Percentiles rank a stretch among this genome's conserved stretches.
phyloP scores from a whole-genome alignment of 176 grass and related monocot species.

The Avena atlantica region DNA sequence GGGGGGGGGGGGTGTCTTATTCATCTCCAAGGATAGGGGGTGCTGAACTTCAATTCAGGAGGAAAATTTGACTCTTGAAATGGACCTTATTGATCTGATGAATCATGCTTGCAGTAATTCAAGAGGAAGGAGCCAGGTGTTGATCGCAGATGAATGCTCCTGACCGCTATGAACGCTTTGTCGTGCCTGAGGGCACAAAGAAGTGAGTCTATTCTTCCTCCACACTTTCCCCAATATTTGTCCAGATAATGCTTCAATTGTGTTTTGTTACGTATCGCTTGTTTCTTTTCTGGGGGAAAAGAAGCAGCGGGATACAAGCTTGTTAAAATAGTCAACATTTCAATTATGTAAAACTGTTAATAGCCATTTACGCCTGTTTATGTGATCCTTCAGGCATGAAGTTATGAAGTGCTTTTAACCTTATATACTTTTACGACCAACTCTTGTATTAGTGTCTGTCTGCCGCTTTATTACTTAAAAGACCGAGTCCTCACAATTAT shows the following conservation, averaged over 20 bases:
- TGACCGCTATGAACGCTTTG: constrained; percentile 20
- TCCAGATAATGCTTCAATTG: neutral
- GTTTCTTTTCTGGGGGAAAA: neutral
- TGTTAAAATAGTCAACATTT: neutral
- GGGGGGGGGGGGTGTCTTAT: neutral
- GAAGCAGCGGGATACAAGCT: neutral
- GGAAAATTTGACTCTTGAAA: neutral
- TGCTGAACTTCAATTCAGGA: neutral
- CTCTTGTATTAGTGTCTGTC: neutral
- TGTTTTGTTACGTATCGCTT: neutral
- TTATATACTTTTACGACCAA: neutral
- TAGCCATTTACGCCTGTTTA: neutral
- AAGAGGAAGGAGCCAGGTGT: constrained; percentile 13
- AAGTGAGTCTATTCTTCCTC: constrained; percentile 14
- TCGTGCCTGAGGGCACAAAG: constrained; percentile 24
- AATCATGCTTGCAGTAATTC: constrained; percentile 12
- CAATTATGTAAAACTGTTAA: neutral
- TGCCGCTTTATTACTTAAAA: neutral
- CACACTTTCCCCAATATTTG: neutral
- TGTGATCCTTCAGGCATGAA: neutral
- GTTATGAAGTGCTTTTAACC: neutral
- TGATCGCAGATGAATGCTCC: constrained; percentile 23
- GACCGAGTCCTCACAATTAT: neutral
- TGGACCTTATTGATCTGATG: neutral
- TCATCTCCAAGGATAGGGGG: neutral